Evolutionary conservation across 306 rosid species (phyloP), one percentile per base, ranked within the genome.

Genomic region (Vicia villosa): DNA sequence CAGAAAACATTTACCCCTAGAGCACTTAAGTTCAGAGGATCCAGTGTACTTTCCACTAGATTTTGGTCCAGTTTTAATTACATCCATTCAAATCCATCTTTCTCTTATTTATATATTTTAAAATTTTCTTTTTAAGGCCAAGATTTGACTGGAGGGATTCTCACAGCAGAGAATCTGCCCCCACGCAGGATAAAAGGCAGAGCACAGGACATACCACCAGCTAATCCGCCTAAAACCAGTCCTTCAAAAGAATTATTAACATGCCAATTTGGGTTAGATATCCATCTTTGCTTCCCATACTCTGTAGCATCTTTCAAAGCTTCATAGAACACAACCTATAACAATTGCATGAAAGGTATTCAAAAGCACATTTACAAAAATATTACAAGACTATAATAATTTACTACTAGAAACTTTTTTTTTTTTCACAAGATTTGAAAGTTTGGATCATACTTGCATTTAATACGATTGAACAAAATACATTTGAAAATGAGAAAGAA

Each of bases 251-350:
- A 83, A 76, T 83, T 79, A 77, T 77, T 85, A 45, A 63, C 77
- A 30, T 77, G 86, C 83, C 62, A 79, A 37, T 76, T 75, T 46
- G 86, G 63, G 74, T 74, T 58, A 43, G 72, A 68, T 22, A 68
- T 21, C 91, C 83, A 87, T 79, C 75, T 82, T 63, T 81, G 77
- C 85, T 87, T 87, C 78, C 91, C 94, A 60, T 81, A 61, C 68
- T 85, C 85, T 5, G 78, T 75, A 42, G 64, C 69, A 57, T 89
- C 91, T 83, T 91, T 91, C 84, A 89, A 72, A 46, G 83, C 86
- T 83, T 91, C 94, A 38, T 91, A 89, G 82, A 86, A 89, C 88
- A 89, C 54, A 46, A 91, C 96, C 97, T 91, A 62, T 16, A 67
- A 20, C 36, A 63, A 26, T 79, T 45, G 46, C 24, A 71, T 38